Evolutionary conservation across 2,329 filamentous ascomycete genomes (phyloP), one percentile per base, ranked within the genome.

Genomic region (Stachybotrys chlorohalonatus): DNA sequence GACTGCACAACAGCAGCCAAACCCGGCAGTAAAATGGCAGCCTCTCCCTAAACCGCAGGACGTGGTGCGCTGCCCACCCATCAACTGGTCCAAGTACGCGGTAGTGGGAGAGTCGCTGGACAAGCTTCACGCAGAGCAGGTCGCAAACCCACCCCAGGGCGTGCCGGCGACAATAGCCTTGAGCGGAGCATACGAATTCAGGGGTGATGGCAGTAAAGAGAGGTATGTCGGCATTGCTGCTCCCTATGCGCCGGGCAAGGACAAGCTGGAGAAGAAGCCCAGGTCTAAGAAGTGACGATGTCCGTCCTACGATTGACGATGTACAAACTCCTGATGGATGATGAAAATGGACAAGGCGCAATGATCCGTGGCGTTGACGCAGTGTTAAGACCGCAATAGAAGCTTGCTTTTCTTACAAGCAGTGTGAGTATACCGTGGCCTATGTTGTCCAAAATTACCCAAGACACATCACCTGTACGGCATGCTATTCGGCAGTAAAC

Each of bases 61-160:
- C 61, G 76, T 97, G 1, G 86, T 95, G 31, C 85, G 92, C 47
- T 90, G 86, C 73, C 93, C 93, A 8, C 87, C 90, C 8, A 86
- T 97, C 65, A 96, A 96, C 74, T 97, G 93, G 93, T 83, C 85
- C 11, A 92, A 96, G 66, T 97, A 97, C 69, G 89, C 90, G 62
- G 79, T 96, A n/a, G 84, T 94, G 3, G 92, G 90, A 51, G 67
- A 71, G 24, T 83, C 89, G 1, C 77, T 96, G 42, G 90, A 96
- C 69, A 88, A 85, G 67, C 76, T 96, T 59, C 92, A 96, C 68
- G 81, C 84, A 52, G 89, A 95, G 65, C 91, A 96, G 71, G 73
- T 85, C 53, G 72, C 75, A 51, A 80, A 82, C 53, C 91, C 90
- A 1, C 73, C 71, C 8, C 75, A 79, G 47, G 83, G 83, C 1